Base-by-base conservation (phyloP, 352 stramenopile genomes). In the Pythium monospermum region DNA sequence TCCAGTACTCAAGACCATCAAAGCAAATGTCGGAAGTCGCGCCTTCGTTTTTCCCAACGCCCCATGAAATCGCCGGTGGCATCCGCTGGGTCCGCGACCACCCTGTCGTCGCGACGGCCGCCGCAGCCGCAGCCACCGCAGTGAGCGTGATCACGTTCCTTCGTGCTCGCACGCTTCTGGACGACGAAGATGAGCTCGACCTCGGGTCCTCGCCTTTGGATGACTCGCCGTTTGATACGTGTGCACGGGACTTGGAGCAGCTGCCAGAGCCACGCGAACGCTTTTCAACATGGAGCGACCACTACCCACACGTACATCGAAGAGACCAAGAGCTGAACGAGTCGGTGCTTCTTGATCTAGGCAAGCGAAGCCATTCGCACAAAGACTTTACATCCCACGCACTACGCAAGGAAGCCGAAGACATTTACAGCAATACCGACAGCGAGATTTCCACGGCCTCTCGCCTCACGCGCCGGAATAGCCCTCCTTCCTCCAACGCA, bases 1-100 rank as follows among this genome's bases (percentile, higher is more conserved):
- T n/a, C n/a, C n/a, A n/a, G n/a, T n/a, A n/a, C n/a, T n/a, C n/a
- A n/a, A n/a, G n/a, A n/a, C n/a, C n/a, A n/a, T n/a, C n/a, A n/a
- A n/a, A n/a, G n/a, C n/a, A n/a, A 5, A 88, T 88, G 77, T 78
- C 68, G 16, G 74, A 86, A 53, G 64, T 86, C 28, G 64, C 61
- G 57, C 72, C 79, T 7, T 86, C 72, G 15, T 91, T 91, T 66
- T 91, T 91, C 65, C 80, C 80, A 27, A 91, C 80, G 41, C 75
- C 80, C 26, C 70, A 71, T 40, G 80, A 91, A 55, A 87, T 91
- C 58, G 78, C 77, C n/a, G 73, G 72, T 19, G 78, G 77, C 26
- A 46, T 91, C 22, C 75, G 72, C 48, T 91, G 77, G 77, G 67
- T 91, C 44, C 71, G 69, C 47, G 71, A 85, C 30, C 76, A 91